Evolutionary conservation across 768 basidiomycete genomes (phyloP), one percentile per base, ranked within the genome.

Genomic region (Chalciporus sphaerocephalus): DNA sequence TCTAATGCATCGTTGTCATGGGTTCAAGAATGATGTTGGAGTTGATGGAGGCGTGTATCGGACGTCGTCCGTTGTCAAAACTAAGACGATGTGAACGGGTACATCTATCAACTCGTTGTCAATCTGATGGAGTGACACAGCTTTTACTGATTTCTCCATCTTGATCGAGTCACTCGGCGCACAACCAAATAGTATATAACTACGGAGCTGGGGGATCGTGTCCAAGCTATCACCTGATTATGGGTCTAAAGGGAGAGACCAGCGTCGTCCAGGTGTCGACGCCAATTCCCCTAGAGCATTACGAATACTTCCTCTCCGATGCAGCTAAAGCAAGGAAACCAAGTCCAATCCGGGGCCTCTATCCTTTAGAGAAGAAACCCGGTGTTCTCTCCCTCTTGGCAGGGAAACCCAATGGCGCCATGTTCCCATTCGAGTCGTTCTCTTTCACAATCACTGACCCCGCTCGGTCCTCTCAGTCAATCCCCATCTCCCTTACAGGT

Each of bases 401-500:
- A 0, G 95, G 95, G 21, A 92, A 94, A 65, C 95, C 95, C 6
- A 94, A 95, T 58, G 75, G 83, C 7, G 71, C 75, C n/a, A 87
- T 90, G 16, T 98, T 97, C 70, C 95, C 95, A 1, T 89, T 98
- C 69, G 81, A 83, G 2, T 82, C 85, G 0, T 70, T 98, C 54
- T 82, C 76, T 44, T 81, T 89, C 64, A 78, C 72, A 2, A 74
- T 81, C 4, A 69, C 74, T 16, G 76, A 79, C 10, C 78, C 78
- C 3, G 63, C 60, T 18, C 67, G 77, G 45, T 68, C 70, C 10
- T 50, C 57, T 16, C 61, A 73, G 42, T 78, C 81, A 24, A 67
- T 69, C 2, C 62, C 71, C 0, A 61, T 92, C 39, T 72, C 69
- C 1, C 68, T 95, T 38, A 70, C 71, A n/a, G 74, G 72, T 0